These are phyloP conservation scores for Phalaenopsis equestris DNA, from an alignment of 106 monocot species.

Conservation along the genomic window DNA sequence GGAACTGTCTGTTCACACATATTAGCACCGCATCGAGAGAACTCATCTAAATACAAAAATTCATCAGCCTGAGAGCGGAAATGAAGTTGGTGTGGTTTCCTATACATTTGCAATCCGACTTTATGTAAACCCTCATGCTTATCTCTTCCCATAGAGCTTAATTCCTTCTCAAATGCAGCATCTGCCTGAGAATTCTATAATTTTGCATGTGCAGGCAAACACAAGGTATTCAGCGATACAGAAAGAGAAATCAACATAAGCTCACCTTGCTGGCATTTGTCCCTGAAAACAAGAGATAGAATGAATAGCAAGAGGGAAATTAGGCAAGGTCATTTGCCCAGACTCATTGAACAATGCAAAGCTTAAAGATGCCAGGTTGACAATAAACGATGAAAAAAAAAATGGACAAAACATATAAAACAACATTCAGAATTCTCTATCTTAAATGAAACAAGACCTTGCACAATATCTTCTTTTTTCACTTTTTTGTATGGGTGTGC, in stretches of 20 bases:
- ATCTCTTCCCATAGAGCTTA: conserved; percentile 4
- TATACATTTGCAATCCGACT: not conserved
- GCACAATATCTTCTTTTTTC: not conserved
- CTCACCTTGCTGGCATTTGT: conserved; percentile 4
- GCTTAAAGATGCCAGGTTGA: not conserved
- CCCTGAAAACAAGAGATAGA: conserved; percentile 5
- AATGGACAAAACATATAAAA: not conserved
- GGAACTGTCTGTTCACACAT: not conserved
- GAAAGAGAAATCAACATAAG: not conserved
- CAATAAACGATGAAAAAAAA: not conserved
- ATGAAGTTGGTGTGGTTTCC: not conserved
- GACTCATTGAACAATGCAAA: not conserved
- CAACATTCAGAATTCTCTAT: not conserved
- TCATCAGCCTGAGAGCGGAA: not conserved
- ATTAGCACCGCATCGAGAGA: not conserved
- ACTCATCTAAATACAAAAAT: conserved; percentile 2
- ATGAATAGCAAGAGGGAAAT: not conserved
- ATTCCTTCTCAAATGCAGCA: not conserved
- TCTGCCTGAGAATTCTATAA: conserved; percentile 3
- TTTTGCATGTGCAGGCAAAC: conserved; percentile 5
- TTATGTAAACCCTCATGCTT: conserved; percentile 2
- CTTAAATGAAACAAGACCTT: not conserved
- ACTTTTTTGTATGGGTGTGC: not conserved
- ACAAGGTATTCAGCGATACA: not conserved
- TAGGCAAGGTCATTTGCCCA: not conserved